Base-by-base conservation (phyloP, 345 rosid genomes). In the Capsella bursapastoris region DNA sequence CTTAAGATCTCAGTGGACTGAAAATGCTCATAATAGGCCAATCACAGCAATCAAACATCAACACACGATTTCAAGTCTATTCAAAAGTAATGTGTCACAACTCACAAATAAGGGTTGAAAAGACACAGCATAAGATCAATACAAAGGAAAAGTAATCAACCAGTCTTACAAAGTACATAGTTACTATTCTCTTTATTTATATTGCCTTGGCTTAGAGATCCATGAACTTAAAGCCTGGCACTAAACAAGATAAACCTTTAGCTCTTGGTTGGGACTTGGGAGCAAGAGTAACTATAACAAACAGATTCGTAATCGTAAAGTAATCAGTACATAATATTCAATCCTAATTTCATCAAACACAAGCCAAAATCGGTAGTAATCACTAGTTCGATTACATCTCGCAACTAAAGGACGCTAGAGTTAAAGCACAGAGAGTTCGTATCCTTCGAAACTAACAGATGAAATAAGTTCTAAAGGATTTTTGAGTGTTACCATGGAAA, bases 221-320 rank as follows among this genome's bases (percentile, higher is more conserved):
- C 48, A 43, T 14, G 48, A 44, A 44, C 16, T 45, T 45, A 45
- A 41, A 13, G 16, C 16, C 49, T 38, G 9, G 43, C 6, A 52
- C 35, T 14, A 53, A 52, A 61, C 8, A 44, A 31, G 77, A 43
- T 45, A 55, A 31, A 34, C 16, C n/a, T 32, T 34, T 2, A 34
- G 22, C 22, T 18, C 22, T 18, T 18, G 22, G 22, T 18, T 18
- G 22, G 22, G 22, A 18, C 22, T 18, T 18, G 22, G 22, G 22
- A 18, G 37, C 2, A 34, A 34, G 37, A 6, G 60, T 56, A 38
- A 47, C 50, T 13, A 45, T 44, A 25, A 16, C 12, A 15, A 11
- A 58, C 34, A 63, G 45, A 52, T 51, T 34, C 34, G 13, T 71
- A 63, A 41, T 40, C 53, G 37, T 34, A 34, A 2, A 34, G 37